Evolutionary conservation across 2,329 filamentous ascomycete species (phyloP).

Genomic region (Alternaria solani): DNA sequence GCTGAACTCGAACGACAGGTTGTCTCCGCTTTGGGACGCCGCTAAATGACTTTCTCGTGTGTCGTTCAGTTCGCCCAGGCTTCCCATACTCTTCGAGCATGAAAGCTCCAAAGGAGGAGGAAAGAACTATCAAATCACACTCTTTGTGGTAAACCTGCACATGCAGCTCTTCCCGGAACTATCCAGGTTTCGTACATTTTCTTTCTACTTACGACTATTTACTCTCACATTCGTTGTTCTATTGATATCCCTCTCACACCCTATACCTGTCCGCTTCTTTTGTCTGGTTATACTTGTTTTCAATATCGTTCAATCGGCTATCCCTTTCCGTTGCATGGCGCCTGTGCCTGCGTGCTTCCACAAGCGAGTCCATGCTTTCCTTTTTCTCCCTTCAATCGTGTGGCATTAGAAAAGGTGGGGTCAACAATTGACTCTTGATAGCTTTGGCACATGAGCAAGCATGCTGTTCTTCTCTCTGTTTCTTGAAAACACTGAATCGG

Average conservation of each 20-base stretch:
- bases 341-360: background rate
- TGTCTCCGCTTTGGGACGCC: background rate
- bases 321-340: background rate
- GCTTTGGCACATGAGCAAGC: background rate
- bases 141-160: background rate
- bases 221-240: slow-evolving; percentile 12
- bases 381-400: background rate
- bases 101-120: background rate
- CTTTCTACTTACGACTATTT: background rate
- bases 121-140: background rate
- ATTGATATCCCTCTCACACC: slow-evolving; percentile 19
- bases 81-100: background rate
- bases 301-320: slow-evolving; percentile 10
- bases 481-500: background rate
- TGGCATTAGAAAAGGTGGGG: background rate
- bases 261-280: slow-evolving; percentile 2
- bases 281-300: slow-evolving; percentile 9
- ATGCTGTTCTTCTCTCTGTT: background rate
- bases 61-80: background rate
- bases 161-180: background rate
- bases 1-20: slow-evolving; percentile 4
- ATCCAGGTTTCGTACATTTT: background rate
- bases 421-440: background rate
- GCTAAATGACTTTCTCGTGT: background rate
- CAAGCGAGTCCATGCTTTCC: background rate